Evolutionary conservation across 208 protist genomes (phyloP), one percentile per base, ranked within the genome.

Genomic region (Leishmania mexicana): DNA sequence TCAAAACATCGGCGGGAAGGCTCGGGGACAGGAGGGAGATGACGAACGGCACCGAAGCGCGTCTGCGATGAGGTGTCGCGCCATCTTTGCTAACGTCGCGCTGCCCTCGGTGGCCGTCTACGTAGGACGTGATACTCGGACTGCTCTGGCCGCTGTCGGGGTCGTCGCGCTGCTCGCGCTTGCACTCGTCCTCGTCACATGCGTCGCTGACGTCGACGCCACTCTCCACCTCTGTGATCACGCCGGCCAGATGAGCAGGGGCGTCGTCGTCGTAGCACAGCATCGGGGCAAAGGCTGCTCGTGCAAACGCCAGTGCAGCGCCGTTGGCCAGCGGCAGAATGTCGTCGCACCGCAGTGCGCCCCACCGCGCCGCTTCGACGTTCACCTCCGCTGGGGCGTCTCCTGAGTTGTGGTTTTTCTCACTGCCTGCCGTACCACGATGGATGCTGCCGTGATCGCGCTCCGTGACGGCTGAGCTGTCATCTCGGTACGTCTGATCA

Each of bases 281-380:
- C 47, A 82, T 35, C 42, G 79, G 76, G 0, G 80, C 76, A 10
- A 83, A 42, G n/a, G 85, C 77, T 17, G 74, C 79, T 21, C 51
- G 80, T 60, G 73, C 77, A 42, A 85, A 74, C 31, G 80, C 79
- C 35, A 80, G 76, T 7, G 84, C 84, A 0, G 78, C 80, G 15
- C 38, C 24, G 17, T 65, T 86, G 17, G 83, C 83, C 2, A 86
- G 53, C 2, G 65, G 74, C 21, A 80, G 67, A 24, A 86, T 72
- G 28, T 83, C 78, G 35, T 86, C 78, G 19, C 78, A 79, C 2
- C 53, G 49, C 6, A 86, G 80, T 1, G 65, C 28, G 13, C 54
- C 49, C 31, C 42, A 42, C 10, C 51, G 67, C 45, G 58, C 70
- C 7, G 57, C 49, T 57, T 54, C 76, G 62, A 53, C 38, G 24